These are phyloP conservation scores for Bjerkandera adusta DNA, from an alignment of 1,284 basidiomycete genomes.

Conservation along the genomic window DNA sequence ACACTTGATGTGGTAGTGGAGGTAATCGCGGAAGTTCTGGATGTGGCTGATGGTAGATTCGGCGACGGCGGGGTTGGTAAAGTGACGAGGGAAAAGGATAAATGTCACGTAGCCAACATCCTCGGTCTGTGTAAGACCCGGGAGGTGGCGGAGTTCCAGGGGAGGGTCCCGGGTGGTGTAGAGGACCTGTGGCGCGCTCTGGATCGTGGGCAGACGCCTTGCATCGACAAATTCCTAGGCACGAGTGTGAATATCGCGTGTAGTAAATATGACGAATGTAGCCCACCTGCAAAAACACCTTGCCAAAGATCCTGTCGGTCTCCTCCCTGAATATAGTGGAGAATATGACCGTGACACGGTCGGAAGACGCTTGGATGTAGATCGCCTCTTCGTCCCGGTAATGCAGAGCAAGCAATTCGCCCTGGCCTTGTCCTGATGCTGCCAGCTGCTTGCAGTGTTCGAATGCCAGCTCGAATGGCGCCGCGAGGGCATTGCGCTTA, in stretches of 20 bases:
- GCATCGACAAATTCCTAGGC: conserved; percentile 97
- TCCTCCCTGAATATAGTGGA: conserved; percentile 97
- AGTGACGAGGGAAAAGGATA: conserved; percentile 97
- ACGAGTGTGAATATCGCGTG: too few relatives aligned
- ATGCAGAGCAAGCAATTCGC: conserved; percentile 90
- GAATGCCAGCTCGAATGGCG: conserved; percentile 93
- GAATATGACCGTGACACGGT: conserved; percentile 98
- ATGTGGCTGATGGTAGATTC: conserved; percentile 92
- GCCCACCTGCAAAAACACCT: conserved; percentile 91
- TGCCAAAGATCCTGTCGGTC: conserved; percentile 95
- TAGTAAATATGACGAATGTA: background rate
- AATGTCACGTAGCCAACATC: conserved; percentile 99
- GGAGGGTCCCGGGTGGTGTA: conserved; percentile 96
- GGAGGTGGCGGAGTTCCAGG: conserved; percentile 88
- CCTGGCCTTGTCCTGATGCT: conserved; percentile 58
- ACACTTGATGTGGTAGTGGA: conserved; percentile 99
- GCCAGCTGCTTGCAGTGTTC: conserved; percentile 86
- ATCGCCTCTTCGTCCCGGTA: conserved; percentile 98
- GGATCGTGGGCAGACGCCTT: conserved; percentile 87
- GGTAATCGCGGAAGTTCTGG: conserved; percentile 96
- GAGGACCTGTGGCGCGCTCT: conserved; percentile 97
- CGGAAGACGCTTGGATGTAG: conserved; percentile 89
- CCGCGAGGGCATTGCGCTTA: conserved; percentile 93
- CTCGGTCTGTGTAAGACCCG: conserved; percentile 81
- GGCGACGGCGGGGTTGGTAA: conserved; percentile 72